Evolutionary conservation across 2,329 filamentous ascomycete genomes (phyloP), one percentile per base, ranked within the genome.

Genomic region (Microsporum canis): DNA sequence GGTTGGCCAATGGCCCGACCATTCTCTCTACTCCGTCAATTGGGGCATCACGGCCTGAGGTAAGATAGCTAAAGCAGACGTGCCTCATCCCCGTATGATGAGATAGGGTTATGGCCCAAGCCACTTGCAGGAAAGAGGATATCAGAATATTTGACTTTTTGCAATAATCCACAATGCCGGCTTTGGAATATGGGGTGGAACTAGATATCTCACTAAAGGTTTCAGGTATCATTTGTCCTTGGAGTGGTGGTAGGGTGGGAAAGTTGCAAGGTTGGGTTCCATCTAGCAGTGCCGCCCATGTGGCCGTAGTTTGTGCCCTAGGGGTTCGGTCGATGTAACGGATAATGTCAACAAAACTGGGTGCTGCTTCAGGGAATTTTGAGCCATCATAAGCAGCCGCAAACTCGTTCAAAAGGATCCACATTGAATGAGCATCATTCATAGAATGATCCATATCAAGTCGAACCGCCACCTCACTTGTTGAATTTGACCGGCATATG

Each of bases 1-100:
- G 72, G 5, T 69, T 71, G 2, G 73, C 60, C 7, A 72, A 68
- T 0, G 73, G 72, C 0, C 82, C 82, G 7, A 80, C 75, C 1
- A 79, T 76, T 2, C 77, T 71, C 1, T 78, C 73, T 7, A 83
- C 77, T 0, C 76, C 74, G 1, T 73, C 69, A 0, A 84, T 71
- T 0, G 79, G 76, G 3, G 78, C 73, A 62, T 84, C 81, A 12
- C 82, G 74, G 1, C 82, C 82, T 0, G 79, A 80, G 2, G 80
- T 69, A 0, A 83, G 75, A 61, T 82, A 80, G 0, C 81, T 81
- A 62, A 83, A 84, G 36, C 77, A 79, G 0, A 82, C 75, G 39
- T 80, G 76, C 1, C 72, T 70, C 0, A 71, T 69, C 0, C 75
- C 76, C 1, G 80, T 80, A 64, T 80, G 81, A 3, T 70, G 70